Percentiles rank a stretch among this genome's conserved stretches.
phyloP scores from a whole-genome alignment of 495 filamentous ascomycete species.

The Aspergillus indologenus region DNA sequence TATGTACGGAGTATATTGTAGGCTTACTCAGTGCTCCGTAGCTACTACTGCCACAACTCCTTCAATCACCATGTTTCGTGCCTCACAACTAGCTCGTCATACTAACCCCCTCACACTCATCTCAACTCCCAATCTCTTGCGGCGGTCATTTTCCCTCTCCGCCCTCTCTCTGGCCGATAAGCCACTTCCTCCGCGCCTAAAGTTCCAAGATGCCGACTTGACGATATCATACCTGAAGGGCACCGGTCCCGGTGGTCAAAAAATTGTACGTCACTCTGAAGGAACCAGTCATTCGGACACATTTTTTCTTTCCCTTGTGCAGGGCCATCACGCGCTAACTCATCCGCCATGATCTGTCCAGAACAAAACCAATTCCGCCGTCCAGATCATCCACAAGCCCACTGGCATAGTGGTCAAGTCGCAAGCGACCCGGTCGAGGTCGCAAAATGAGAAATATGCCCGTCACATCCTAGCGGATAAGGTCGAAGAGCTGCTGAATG shows the following conservation, averaged over 20 bases:
- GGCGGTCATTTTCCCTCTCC: constrained; percentile 29
- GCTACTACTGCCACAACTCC: constrained; percentile 1
- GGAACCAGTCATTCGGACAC: too few species aligned
- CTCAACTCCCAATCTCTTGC: background rate
- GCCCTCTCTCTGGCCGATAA: constrained; percentile 35
- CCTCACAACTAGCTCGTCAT: constrained; percentile 1
- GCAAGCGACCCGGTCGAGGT: constrained; percentile 82
- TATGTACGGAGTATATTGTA: too few species aligned
- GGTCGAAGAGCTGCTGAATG: constrained; percentile 66
- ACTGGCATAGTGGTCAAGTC: constrained; percentile 89
- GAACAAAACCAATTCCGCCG: constrained; percentile 97
- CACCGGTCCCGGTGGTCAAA: constrained; percentile 91
- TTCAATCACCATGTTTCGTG: constrained; percentile 10
- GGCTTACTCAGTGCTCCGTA: too few species aligned
- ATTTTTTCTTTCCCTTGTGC: too few species aligned
- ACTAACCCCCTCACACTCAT: background rate
- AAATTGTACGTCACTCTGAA: constrained; percentile 63
- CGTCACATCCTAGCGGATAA: constrained; percentile 71
- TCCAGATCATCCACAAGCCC: constrained; percentile 86
- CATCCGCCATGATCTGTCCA: constrained; percentile 25
- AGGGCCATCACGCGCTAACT: constrained; percentile 1
- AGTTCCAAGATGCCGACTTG: constrained; percentile 73
- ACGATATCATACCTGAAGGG: constrained; percentile 85
- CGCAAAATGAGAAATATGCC: constrained; percentile 87
- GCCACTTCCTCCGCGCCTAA: constrained; percentile 69